A percentile compares a stretch with the other conserved stretches of the same genome.
Conservation (phyloP, 768 basidiomycete species). For the Pleurotus tuoliensis region DNA sequence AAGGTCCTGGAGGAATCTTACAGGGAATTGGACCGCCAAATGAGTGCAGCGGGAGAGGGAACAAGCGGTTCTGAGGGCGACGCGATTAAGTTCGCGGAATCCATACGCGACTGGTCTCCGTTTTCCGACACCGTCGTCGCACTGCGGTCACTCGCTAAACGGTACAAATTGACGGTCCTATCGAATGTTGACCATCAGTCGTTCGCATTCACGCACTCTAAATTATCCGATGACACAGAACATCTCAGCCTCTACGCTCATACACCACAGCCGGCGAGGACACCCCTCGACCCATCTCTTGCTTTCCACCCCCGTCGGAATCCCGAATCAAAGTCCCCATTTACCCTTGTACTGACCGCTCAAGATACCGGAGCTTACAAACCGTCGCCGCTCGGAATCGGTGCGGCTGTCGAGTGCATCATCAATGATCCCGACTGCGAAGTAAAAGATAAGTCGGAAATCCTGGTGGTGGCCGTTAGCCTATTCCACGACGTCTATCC, state of each 20-base stretch:
- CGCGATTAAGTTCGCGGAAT: conserved; percentile 48
- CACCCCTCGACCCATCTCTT: conserved; percentile 24
- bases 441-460: conserved; percentile 37
- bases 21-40: conserved; percentile 30
- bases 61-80: conserved; percentile 13
- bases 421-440: conserved; percentile 35
- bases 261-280: not conserved
- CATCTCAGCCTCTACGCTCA: conserved; percentile 12
- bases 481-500: conserved; percentile 64
- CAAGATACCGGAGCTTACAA: conserved; percentile 75
- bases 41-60: conserved; percentile 27
- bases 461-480: conserved; percentile 67
- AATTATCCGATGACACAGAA: conserved; percentile 41
- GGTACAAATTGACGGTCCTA: conserved; percentile 68
- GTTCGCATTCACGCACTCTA: conserved; percentile 55
- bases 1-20: conserved; percentile 53
- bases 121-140: conserved; percentile 67
- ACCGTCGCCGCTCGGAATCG: conserved; percentile 54
- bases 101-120: conserved; percentile 57
- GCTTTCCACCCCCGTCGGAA: conserved; percentile 43
- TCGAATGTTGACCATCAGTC: conserved; percentile 72
- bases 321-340: conserved; percentile 47
- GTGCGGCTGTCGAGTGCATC: conserved; percentile 42
- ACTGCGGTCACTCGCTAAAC: conserved; percentile 52
- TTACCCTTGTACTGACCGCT: conserved; percentile 65